Conservation (phyloP, 345 rosid genomes). For the Euclidium syriacum region DNA sequence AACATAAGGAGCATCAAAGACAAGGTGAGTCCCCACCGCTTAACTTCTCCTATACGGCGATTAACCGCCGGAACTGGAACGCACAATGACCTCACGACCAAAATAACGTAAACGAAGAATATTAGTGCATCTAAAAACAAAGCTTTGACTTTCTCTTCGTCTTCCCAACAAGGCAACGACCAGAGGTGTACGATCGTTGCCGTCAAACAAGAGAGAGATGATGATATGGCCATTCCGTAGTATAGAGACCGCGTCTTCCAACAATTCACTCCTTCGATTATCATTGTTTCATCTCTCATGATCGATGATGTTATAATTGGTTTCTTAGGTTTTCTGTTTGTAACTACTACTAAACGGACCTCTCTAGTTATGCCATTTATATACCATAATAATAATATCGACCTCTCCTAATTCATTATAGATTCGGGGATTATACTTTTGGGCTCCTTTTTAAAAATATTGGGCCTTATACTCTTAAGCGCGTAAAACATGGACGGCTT, state of each 20-base stretch:
- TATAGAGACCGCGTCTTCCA: neutral
- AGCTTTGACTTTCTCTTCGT: neutral
- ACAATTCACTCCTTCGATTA: slow-evolving; percentile 3
- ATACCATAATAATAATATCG: too few relatives aligned
- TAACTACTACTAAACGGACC: too few relatives aligned
- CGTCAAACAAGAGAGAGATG: neutral
- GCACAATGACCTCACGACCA: neutral
- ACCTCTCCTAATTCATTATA: too few relatives aligned
- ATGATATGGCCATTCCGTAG: neutral
- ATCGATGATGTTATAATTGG: too few relatives aligned
- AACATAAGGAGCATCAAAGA: neutral
- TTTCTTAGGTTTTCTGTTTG: neutral
- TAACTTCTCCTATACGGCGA: neutral
- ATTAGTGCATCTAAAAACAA: neutral
- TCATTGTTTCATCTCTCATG: neutral
- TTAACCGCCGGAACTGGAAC: neutral
- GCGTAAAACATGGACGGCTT: too few relatives aligned
- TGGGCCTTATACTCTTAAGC: too few relatives aligned
- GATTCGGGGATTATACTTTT: too few relatives aligned
- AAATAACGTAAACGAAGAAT: neutral
- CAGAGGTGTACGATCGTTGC: neutral
- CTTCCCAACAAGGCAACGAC: neutral
- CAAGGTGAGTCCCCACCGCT: neutral
- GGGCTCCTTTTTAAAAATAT: too few relatives aligned
- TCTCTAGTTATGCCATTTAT: too few relatives aligned